Evolutionary conservation across 306 rosid genomes (phyloP), one percentile per base, ranked within the genome.

Genomic region (Cucurbita argyrosperma): DNA sequence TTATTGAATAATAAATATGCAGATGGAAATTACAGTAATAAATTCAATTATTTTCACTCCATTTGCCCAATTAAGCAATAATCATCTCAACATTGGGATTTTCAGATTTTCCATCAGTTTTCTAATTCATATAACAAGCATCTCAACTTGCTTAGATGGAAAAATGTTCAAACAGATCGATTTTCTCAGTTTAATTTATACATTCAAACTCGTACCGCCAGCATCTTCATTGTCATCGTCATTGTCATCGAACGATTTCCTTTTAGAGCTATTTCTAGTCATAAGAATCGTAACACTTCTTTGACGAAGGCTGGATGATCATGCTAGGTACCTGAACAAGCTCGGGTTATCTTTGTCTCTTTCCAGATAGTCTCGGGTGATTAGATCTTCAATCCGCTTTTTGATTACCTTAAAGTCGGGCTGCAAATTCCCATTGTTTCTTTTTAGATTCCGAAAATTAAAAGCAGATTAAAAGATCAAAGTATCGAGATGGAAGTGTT

Each of bases 351-450:
- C 98, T 80, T 87, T 93, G 84, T 93, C 98, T 86, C 98, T 86
- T 81, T 93, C 98, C 72, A 93, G 79, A 84, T 93, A 93, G 84
- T 93, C 98, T 46, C 96, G 91, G 52, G 98, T 87, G 85, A 93
- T 93, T 81, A 93, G 88, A 79, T 93, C 98, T 82, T 93, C 98
- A 7, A 93, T 93, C 78, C 98, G 80, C 87, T 93, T 93, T 75
- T 93, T 93, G 50, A 93, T 93, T 54, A 96, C 91, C 83, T 90
- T 93, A 84, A 90, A 90, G 74, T 93, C 92, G 1, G 98, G 98
- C 98, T 92, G 87, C 56, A 75, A 13, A 68, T 65, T 16, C 12
- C 19, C 69, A 70, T 66, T 49, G 15, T 50, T 60, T 78, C 18
- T 30, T 64, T 4, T 64, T 54, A 74, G 19, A 16, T 21, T 51